Conservation (phyloP, 2,329 filamentous ascomycete species). For the Talaromyces sp. region DNA sequence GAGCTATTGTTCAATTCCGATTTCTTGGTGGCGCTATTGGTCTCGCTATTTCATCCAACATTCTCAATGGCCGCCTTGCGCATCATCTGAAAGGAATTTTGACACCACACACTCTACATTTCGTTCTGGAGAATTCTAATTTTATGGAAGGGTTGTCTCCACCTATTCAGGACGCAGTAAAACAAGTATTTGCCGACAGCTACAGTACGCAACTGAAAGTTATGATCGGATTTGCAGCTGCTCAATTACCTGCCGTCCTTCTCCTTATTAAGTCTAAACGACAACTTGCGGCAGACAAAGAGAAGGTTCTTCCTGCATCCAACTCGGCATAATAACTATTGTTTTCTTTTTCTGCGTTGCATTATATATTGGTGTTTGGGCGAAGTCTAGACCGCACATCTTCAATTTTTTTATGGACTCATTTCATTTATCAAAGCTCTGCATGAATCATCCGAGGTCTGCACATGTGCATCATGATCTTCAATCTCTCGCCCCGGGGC, state of each 20-base stretch:
- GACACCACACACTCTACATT: conserved; percentile 18
- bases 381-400: not conserved
- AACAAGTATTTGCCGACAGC: conserved; percentile 22
- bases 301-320: not conserved
- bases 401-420: not conserved
- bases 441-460: too few relatives aligned
- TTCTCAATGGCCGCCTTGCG: conserved; percentile 25
- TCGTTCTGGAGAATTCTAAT: conserved; percentile 25
- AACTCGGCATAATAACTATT: not conserved
- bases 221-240: conserved; percentile 30
- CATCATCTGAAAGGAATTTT: conserved; percentile 20
- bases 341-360: not conserved
- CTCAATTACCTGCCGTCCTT: conserved; percentile 22
- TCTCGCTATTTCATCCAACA: conserved; percentile 30
- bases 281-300: conserved; percentile 18
- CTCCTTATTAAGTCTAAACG: conserved; percentile 22
- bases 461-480: too few relatives aligned
- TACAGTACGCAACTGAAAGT: conserved; percentile 26
- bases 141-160: conserved; percentile 12
- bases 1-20: conserved; percentile 27
- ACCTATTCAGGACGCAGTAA: conserved; percentile 16
- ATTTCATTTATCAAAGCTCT: too few relatives aligned
- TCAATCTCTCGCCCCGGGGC: too few relatives aligned
- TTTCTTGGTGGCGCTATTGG: conserved; percentile 32
- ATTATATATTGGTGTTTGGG: not conserved